Conservation (phyloP, 164 flowering plant genomes). For the Vitis amurensis region DNA sequence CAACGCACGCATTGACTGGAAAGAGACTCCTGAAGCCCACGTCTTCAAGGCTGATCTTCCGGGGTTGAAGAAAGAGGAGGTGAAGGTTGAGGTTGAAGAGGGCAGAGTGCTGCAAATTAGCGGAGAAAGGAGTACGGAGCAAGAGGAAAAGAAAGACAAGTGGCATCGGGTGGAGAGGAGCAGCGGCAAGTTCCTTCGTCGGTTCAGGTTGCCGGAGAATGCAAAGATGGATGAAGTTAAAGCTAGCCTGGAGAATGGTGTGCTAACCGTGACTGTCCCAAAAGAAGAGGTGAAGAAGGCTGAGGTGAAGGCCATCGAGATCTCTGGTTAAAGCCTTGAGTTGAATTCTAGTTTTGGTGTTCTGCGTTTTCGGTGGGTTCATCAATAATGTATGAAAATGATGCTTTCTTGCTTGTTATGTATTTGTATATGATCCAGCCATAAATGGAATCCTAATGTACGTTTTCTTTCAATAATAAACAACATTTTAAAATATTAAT, state of each 20-base stretch:
- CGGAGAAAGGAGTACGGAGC: constrained; percentile 41
- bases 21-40: constrained; percentile 39
- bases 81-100: constrained; percentile 40
- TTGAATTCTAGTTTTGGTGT: too few species aligned
- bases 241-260: constrained; percentile 32
- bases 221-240: constrained; percentile 40
- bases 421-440: too few species aligned
- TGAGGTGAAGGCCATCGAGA: too few species aligned
- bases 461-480: too few species aligned
- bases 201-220: constrained; percentile 45
- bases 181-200: constrained; percentile 37
- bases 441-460: too few species aligned
- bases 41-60: constrained; percentile 43
- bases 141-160: constrained; percentile 10
- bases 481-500: too few species aligned
- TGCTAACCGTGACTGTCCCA: not conserved
- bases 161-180: constrained; percentile 33
- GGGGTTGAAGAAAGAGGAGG: constrained; percentile 37
- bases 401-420: too few species aligned
- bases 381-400: too few species aligned
- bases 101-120: constrained; percentile 38
- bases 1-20: constrained; percentile 33
- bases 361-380: too few species aligned
- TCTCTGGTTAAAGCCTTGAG: too few species aligned
- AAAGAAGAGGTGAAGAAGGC: too few species aligned